A percentile compares a stretch with the other conserved stretches of the same genome.
phyloP scores from a whole-genome alignment of 345 rosid species.

The Arabidopsis suecica region DNA sequence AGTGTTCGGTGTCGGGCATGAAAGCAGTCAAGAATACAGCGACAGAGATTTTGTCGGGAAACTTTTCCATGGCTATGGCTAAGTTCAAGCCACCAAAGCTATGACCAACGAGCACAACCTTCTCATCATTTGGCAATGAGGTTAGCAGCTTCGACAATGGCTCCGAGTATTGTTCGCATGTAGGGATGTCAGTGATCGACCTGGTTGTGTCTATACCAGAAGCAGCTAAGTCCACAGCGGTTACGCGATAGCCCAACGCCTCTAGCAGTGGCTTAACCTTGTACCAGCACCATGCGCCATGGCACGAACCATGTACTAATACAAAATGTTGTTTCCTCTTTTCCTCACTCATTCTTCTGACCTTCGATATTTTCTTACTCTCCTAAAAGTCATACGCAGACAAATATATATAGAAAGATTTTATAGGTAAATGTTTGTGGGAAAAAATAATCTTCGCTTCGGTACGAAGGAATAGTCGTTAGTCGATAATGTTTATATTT shows the following conservation, averaged over 20 bases:
- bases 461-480: not conserved
- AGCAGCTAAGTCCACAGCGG: slow-evolving; percentile 56
- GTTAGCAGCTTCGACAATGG: slow-evolving; percentile 55
- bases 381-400: not conserved
- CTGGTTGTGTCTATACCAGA: slow-evolving; percentile 52
- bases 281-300: slow-evolving; percentile 76
- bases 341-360: slow-evolving; percentile 27
- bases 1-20: slow-evolving; percentile 46
- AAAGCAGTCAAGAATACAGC: slow-evolving; percentile 42
- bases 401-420: not conserved
- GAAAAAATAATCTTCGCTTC: not conserved
- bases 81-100: slow-evolving; percentile 67
- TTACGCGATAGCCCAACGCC: slow-evolving; percentile 56
- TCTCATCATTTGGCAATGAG: slow-evolving; percentile 46
- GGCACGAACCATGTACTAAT: slow-evolving; percentile 64
- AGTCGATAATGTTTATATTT: not conserved
- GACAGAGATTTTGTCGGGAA: slow-evolving; percentile 40
- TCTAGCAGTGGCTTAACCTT: slow-evolving; percentile 62
- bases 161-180: slow-evolving; percentile 51
- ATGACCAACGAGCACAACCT: slow-evolving; percentile 71
- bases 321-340: slow-evolving; percentile 53
- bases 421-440: not conserved
- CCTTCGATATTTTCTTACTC: not conserved
- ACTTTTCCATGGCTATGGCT: slow-evolving; percentile 56
- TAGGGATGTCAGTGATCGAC: slow-evolving; percentile 51